These are phyloP conservation scores for Pyrenochaeta sp. DNA, from an alignment of 2,329 filamentous ascomycete species.

Conservation along the genomic window DNA sequence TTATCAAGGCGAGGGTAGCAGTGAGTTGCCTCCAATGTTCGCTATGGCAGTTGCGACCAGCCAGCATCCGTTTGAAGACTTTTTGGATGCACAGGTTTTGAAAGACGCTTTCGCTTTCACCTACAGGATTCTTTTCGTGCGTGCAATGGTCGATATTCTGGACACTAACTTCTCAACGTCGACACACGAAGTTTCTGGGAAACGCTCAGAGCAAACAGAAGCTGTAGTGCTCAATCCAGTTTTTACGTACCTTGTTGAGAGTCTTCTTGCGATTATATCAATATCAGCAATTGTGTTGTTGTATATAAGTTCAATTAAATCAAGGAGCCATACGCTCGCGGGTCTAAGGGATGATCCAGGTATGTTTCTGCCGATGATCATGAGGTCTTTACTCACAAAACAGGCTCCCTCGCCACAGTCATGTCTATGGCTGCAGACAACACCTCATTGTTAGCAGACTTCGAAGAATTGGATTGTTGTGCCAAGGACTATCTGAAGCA, in stretches of 20 bases:
- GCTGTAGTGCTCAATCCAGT: constrained; percentile 45
- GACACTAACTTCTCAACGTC: constrained; percentile 10
- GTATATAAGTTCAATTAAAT: too few relatives aligned
- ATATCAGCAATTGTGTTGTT: constrained; percentile 30
- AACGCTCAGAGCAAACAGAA: constrained; percentile 26
- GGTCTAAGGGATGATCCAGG: too few relatives aligned
- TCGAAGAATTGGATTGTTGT: too few relatives aligned
- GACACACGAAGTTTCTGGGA: constrained; percentile 17
- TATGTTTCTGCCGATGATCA: too few relatives aligned
- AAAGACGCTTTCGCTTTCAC: constrained; percentile 44
- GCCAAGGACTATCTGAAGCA: too few relatives aligned
- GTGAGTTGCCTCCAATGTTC: constrained; percentile 38
- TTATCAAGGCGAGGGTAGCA: constrained; percentile 4
- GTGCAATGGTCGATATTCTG: constrained; percentile 39
- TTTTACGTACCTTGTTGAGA: constrained; percentile 48
- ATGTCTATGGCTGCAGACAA: constrained; percentile 42
- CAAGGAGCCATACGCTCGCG: too few relatives aligned
- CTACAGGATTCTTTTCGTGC: constrained; percentile 52
- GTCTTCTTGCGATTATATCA: constrained; percentile 32
- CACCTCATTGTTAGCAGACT: too few relatives aligned
- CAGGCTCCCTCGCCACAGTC: constrained; percentile 37
- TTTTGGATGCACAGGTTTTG: constrained; percentile 42
- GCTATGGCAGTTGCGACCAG: constrained; percentile 45
- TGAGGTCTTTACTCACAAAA: too few relatives aligned
- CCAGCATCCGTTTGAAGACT: constrained; percentile 28